Evolutionary conservation across 192 early-diverging fungal genomes (phyloP), one percentile per base, ranked within the genome.

Genomic region (Umbelopsis vinacea): DNA sequence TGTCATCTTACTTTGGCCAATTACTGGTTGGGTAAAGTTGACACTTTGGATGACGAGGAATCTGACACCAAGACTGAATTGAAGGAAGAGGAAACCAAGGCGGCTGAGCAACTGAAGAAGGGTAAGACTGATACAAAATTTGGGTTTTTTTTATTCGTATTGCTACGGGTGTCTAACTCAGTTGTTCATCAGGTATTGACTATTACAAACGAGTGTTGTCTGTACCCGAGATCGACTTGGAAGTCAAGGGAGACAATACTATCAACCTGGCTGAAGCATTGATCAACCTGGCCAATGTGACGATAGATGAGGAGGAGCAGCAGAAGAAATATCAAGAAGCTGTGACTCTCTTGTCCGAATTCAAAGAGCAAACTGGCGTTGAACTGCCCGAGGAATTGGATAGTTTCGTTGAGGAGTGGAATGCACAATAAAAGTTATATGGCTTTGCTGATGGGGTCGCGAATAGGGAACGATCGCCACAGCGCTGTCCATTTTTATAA

Each of bases 361-460:
- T 73, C 12, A 71, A 75, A 0, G 48, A 26, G 21, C 45, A 70
- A 24, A 69, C 52, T 12, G 48, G 67, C 4, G 46, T 46, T 50
- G 48, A 33, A 21, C 46, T 81, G 50, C 79, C 79, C 29, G 79
- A 76, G 33, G 79, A 69, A n/a, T 53, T 81, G 9, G 73, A 50
- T 21, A 60, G 21, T 23, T 81, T 81, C 68, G 47, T 81, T 21
- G 75, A 75, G n/a, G 75, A 81, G 48, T 77, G 70, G 72, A 68
- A 76, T 4, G 11, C 29, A 12, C 57, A 63, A 37, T 63, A 37
- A 63, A 63, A 63, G 35, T 37, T 17, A 37, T 37, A 15, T n/a
- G 4, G 57, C 15, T 12, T 63, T 63, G 26, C 23, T 63, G 57
- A 29, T 37, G 24, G 29, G 29, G 29, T 29, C 29, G 26, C 24